Base-by-base conservation (phyloP, 371 early-diverging fungal genomes). In the Umbelopsis sp. region DNA sequence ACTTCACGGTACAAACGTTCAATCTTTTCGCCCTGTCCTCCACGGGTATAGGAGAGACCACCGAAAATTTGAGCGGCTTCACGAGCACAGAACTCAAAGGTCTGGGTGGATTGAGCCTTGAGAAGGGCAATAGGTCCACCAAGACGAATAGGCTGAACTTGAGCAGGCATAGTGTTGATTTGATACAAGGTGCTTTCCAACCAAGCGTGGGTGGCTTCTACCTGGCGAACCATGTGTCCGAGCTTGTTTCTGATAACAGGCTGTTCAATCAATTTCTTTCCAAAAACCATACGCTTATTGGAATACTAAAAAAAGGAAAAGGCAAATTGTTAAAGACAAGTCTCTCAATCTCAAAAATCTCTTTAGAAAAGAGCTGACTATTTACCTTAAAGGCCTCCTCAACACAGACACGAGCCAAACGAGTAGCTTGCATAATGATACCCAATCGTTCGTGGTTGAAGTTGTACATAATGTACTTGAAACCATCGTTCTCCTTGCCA, bases 31-130 rank as follows among this genome's bases (percentile, higher is more conserved):
- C 92, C 96, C 76, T 94, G 94, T 4, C 94, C 93, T 68, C 93
- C 95, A 50, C 95, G 88, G 24, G 93, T 88, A 73, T 94, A 94
- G 3, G 93, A 79, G 25, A 94, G 74, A 20, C 96, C 96, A 69
- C 96, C 96, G 86, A 96, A 94, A 74, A 96, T 94, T 76, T 96
- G 96, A 3, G 91, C 86, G 3, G 96, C 95, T 79, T 96, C 95
- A 67, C 95, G 86, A 25, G 95, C 94, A 71, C 93, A 93, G 76
- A 73, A 94, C 74, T 96, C 95, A 71, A 95, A 90, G 5, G 92
- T 93, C 70, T 91, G 94, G 0, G 96, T 93, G 9, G 89, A 70
- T 76, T 94, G 94, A 9, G 93, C 94, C 80, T 96, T 96, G 69
- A 93, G 83, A 63, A 96, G 71, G 7, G 95, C 95, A 81, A 94